These are phyloP conservation scores for Penicillium sp. DNA, from an alignment of 2,329 filamentous ascomycete species.

Conservation along the genomic window DNA sequence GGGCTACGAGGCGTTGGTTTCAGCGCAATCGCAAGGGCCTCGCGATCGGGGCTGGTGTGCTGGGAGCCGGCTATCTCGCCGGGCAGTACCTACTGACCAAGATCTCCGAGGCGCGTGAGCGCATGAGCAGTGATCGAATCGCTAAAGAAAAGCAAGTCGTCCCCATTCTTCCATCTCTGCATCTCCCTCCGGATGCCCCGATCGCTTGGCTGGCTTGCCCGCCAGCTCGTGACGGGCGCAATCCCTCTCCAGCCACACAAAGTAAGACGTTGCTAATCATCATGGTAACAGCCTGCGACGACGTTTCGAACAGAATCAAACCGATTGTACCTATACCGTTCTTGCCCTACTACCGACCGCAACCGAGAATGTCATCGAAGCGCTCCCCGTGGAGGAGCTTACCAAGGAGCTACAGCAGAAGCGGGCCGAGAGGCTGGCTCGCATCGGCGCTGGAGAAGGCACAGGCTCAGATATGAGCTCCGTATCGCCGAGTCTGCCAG, in stretches of 20 bases:
- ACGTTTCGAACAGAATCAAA: constrained; percentile 98
- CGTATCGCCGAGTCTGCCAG: constrained; percentile 69
- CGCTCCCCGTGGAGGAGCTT: constrained; percentile 88
- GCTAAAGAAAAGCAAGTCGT: constrained; percentile 86
- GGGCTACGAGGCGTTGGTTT: constrained; percentile 85
- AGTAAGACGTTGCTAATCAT: constrained; percentile 20
- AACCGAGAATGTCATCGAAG: constrained; percentile 83
- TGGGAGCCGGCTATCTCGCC: constrained; percentile 88
- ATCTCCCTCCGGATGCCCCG: background rate
- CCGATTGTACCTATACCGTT: constrained; percentile 97
- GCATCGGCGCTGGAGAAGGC: constrained; percentile 60
- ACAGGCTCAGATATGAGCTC: constrained; percentile 62
- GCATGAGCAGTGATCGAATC: constrained; percentile 94
- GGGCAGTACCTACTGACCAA: constrained; percentile 92
- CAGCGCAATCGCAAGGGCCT: constrained; percentile 88
- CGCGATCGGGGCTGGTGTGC: constrained; percentile 82
- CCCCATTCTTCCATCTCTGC: background rate
- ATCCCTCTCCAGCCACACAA: constrained; percentile 9
- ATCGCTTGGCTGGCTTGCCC: constrained; percentile 4
- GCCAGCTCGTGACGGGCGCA: constrained; percentile 16
- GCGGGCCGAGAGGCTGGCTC: constrained; percentile 73
- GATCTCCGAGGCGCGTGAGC: constrained; percentile 89
- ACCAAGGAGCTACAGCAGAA: constrained; percentile 94
- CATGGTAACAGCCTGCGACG: constrained; percentile 72
- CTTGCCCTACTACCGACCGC: constrained; percentile 93